These are phyloP conservation scores for Alternaria gaisen DNA, from an alignment of 2,329 filamentous ascomycete species.

Conservation along the genomic window DNA sequence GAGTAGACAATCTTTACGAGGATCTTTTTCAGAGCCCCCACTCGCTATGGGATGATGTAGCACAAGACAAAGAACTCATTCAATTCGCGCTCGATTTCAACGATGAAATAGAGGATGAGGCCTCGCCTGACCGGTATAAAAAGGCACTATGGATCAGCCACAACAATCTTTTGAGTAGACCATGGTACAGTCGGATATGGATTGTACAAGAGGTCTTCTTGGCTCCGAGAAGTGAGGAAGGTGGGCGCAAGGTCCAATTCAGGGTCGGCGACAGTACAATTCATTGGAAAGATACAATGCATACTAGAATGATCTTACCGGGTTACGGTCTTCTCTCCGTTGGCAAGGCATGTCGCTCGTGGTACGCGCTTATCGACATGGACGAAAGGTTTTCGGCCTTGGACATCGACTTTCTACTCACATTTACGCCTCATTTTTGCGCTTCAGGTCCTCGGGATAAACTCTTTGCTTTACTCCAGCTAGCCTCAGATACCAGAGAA, in stretches of 20 bases:
- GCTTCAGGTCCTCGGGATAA: not conserved
- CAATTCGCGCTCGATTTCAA: not conserved
- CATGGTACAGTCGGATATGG: not conserved
- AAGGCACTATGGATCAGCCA: not conserved
- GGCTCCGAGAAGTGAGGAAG: fast-evolving
- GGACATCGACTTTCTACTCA: too few relatives aligned
- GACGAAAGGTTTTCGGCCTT: too few relatives aligned
- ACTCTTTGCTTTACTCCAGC: not conserved
- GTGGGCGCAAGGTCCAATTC: not conserved
- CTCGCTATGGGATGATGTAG: not conserved
- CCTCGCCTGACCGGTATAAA: not conserved
- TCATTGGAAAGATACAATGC: too few relatives aligned
- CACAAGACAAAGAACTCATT: not conserved
- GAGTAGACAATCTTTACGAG: too few relatives aligned
- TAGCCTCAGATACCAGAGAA: not conserved
- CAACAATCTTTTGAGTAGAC: fast-evolving
- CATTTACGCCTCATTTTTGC: not conserved
- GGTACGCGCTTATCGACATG: too few relatives aligned
- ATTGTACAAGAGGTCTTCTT: not conserved
- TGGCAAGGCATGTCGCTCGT: too few relatives aligned
- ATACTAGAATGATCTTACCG: fast-evolving
- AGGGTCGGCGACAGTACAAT: not conserved
- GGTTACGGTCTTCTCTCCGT: too few relatives aligned
- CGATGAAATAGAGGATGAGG: not conserved
- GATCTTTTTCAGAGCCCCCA: not conserved